These are phyloP conservation scores for Diplodia sapinea DNA, from an alignment of 2,329 filamentous ascomycete genomes.

Conservation along the genomic window DNA sequence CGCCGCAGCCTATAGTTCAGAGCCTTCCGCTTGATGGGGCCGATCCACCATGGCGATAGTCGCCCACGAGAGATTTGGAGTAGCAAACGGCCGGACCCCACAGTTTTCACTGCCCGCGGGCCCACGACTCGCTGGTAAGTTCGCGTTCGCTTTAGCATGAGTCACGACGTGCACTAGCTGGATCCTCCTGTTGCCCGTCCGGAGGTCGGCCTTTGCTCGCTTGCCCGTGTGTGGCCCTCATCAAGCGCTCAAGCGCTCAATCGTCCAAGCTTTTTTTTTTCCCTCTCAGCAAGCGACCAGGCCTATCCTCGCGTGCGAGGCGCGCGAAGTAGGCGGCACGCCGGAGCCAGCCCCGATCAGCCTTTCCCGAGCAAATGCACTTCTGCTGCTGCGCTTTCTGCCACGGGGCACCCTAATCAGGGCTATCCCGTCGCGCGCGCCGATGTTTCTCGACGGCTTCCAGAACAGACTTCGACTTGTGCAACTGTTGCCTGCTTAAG, in stretches of 20 bases:
- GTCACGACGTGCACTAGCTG: not conserved
- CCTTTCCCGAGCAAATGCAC: slow-evolving; percentile 13
- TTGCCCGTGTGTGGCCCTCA: slow-evolving; percentile 13
- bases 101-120: slow-evolving; percentile 14
- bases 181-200: not conserved
- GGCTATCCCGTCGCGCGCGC: slow-evolving; percentile 10
- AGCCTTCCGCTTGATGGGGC: not conserved
- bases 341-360: slow-evolving; percentile 19
- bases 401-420: slow-evolving; percentile 3
- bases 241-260: not conserved
- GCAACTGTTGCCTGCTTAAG: slow-evolving; percentile 5
- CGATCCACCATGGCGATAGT: slow-evolving; percentile 6
- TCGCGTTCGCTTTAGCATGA: slow-evolving; percentile 26
- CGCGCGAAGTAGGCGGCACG: too few relatives aligned
- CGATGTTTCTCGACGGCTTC: slow-evolving; percentile 3
- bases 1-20: slow-evolving; percentile 15
- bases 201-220: too few relatives aligned
- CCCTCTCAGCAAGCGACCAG: not conserved
- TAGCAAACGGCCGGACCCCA: slow-evolving; percentile 13
- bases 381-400: not conserved
- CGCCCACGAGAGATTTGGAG: slow-evolving; percentile 18
- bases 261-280: slow-evolving; percentile 12
- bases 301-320: slow-evolving; percentile 11
- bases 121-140: slow-evolving; percentile 7
- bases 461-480: not conserved